Evolutionary conservation across 495 filamentous ascomycete genomes (phyloP).

Genomic region (Neurospora intermedia): DNA sequence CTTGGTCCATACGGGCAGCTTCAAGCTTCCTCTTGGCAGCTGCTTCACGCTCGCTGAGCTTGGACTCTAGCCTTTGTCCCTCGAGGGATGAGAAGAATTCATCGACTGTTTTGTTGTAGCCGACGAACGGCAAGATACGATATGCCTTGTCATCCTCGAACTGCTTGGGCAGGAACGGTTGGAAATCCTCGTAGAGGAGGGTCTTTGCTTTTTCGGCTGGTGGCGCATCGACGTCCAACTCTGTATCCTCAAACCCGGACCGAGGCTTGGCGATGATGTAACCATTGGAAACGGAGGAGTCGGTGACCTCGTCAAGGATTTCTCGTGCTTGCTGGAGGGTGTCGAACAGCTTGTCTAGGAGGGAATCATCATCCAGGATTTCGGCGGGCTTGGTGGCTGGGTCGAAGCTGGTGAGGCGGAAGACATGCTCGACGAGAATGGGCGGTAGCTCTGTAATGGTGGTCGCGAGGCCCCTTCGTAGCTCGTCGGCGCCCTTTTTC

Average conservation of each 20-base stretch:
- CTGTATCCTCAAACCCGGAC: conserved; percentile 8
- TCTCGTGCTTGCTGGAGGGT: conserved; percentile 58
- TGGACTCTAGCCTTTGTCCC: conserved; percentile 80
- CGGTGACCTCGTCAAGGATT: conserved; percentile 51
- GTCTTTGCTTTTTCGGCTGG: conserved; percentile 28
- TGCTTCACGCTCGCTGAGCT: conserved; percentile 69
- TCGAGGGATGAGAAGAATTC: conserved; percentile 96
- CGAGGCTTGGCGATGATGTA: conserved; percentile 78
- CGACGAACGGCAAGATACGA: conserved; percentile 62
- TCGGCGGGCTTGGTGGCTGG: conserved; percentile 50
- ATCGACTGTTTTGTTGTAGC: conserved; percentile 87
- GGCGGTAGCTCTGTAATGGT: conserved; percentile 82
- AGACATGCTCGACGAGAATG: conserved; percentile 74
- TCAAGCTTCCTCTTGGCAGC: conserved; percentile 75
- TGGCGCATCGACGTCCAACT: background rate
- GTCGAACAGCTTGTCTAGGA: conserved; percentile 51
- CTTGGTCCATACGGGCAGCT: conserved; percentile 68
- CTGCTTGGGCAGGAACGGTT: conserved; percentile 82
- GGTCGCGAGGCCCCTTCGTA: conserved; percentile 69
- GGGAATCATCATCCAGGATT: conserved; percentile 52
- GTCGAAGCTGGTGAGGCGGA: conserved; percentile 59
- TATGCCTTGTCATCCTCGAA: conserved; percentile 56
- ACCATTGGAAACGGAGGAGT: conserved; percentile 50
- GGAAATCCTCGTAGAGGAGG: conserved; percentile 86
- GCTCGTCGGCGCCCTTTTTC: conserved; percentile 59